Percentiles rank a stretch among this genome's conserved stretches.
These are phyloP conservation scores for Dendrobium officinale DNA, from an alignment of 106 monocot species.

Conservation along the genomic window DNA sequence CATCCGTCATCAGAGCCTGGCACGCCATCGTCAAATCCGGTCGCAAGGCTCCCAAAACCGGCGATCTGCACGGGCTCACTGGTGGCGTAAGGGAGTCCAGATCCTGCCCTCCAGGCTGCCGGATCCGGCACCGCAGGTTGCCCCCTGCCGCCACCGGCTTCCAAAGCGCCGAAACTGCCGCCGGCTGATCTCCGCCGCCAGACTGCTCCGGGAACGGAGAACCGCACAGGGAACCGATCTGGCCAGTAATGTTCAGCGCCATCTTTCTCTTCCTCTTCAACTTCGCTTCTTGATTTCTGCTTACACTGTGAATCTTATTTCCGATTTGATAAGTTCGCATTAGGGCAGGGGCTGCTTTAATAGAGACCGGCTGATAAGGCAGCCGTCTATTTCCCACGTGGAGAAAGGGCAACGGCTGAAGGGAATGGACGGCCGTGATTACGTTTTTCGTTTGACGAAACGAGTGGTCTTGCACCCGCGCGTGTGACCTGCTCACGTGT, in stretches of 20 bases:
- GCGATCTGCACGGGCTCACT: constrained; percentile 35
- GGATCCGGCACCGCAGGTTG: constrained; percentile 34
- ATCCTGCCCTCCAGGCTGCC: constrained; percentile 13
- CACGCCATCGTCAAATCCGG: constrained; percentile 37
- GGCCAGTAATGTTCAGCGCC: constrained; percentile 38
- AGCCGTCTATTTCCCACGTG: not conserved
- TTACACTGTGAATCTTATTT: not conserved
- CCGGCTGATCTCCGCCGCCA: not conserved
- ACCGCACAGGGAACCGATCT: constrained; percentile 30
- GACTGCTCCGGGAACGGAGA: constrained; percentile 12
- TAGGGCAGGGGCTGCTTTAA: not conserved
- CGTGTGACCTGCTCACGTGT: not conserved
- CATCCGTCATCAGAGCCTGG: constrained; percentile 26
- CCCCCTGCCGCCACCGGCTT: constrained; percentile 15
- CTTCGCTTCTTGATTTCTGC: not conserved
- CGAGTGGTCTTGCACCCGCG: not conserved
- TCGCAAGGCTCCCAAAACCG: not conserved
- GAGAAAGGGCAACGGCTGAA: not conserved
- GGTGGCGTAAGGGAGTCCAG: constrained; percentile 35
- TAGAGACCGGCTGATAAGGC: not conserved
- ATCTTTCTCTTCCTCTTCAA: not conserved
- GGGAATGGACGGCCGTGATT: not conserved
- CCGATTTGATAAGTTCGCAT: not conserved
- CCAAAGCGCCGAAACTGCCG: constrained; percentile 3
- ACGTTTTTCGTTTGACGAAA: not conserved